These are phyloP conservation scores for Botrytis pseudocinerea DNA, from an alignment of 2,329 filamentous ascomycete genomes.

Conservation along the genomic window DNA sequence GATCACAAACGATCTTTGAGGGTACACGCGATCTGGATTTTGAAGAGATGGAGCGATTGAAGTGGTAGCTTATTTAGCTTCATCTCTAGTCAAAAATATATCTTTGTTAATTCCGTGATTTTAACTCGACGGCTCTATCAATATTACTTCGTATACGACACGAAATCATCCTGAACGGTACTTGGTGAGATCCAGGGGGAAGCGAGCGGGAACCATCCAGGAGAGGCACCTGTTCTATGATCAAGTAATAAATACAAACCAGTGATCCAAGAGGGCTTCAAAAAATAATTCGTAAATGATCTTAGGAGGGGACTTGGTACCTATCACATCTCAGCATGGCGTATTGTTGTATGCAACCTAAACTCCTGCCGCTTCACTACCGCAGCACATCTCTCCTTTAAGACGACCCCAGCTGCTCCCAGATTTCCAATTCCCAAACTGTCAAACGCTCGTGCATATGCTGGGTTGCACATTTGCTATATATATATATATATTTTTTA, in stretches of 20 bases:
- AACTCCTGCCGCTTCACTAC: constrained; percentile 19
- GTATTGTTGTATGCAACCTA: constrained; percentile 9
- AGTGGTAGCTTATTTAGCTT: background rate
- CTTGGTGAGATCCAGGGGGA: constrained; percentile 4
- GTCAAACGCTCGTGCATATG: constrained; percentile 23
- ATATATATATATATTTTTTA: background rate
- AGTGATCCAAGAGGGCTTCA: background rate
- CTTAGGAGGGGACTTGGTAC: background rate
- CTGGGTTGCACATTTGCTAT: constrained; percentile 9
- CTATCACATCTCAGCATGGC: constrained; percentile 1
- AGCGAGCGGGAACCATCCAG: background rate
- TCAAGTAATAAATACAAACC: background rate
- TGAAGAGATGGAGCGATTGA: background rate
- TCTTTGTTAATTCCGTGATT: background rate
- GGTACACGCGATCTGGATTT: background rate
- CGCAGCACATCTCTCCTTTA: constrained; percentile 1
- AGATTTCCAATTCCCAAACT: constrained; percentile 6
- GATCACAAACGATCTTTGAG: constrained; percentile 6
- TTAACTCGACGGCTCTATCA: background rate
- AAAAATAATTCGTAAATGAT: background rate
- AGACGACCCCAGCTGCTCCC: constrained; percentile 13
- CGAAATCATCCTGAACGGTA: background rate
- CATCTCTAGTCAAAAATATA: background rate
- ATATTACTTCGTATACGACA: background rate
- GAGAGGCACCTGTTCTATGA: background rate